phyloP scores from a whole-genome alignment of 192 early-diverging fungal species.

The Coemansia sp. region DNA sequence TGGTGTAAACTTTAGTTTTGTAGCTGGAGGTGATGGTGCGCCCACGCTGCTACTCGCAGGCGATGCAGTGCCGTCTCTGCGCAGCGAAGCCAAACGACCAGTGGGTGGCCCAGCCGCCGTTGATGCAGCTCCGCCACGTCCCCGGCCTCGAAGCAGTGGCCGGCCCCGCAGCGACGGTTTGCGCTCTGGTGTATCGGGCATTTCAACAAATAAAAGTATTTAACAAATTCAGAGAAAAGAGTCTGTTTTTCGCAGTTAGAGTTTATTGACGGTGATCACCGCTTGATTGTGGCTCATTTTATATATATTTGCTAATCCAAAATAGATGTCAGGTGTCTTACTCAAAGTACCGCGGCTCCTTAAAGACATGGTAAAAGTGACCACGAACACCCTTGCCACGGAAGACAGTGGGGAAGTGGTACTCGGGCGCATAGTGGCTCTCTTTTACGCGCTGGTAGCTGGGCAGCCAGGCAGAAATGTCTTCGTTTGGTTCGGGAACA shows the following conservation, averaged over 20 bases:
- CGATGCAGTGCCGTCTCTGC: not conserved
- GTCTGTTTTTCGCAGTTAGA: too few species aligned
- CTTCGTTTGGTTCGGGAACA: slow-evolving; percentile 41
- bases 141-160: not conserved
- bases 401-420: slow-evolving; percentile 70
- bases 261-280: too few species aligned
- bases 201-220: not conserved
- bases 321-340: not conserved
- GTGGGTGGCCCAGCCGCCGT: not conserved
- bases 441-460: slow-evolving; percentile 62
- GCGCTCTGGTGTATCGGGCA: not conserved
- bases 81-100: not conserved
- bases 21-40: not conserved
- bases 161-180: not conserved
- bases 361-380: slow-evolving; percentile 78
- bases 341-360: slow-evolving; percentile 71
- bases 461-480: slow-evolving; percentile 51
- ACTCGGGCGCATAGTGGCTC: slow-evolving; percentile 50
- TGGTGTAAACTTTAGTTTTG: slow-evolving; percentile 31
- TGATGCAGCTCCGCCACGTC: not conserved
- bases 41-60: not conserved
- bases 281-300: too few species aligned
- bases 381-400: slow-evolving; percentile 67
- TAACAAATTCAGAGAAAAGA: not conserved
- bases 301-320: too few species aligned